Base-by-base conservation (phyloP, 2,329 filamentous ascomycete species). In the Penicillium sp. region DNA sequence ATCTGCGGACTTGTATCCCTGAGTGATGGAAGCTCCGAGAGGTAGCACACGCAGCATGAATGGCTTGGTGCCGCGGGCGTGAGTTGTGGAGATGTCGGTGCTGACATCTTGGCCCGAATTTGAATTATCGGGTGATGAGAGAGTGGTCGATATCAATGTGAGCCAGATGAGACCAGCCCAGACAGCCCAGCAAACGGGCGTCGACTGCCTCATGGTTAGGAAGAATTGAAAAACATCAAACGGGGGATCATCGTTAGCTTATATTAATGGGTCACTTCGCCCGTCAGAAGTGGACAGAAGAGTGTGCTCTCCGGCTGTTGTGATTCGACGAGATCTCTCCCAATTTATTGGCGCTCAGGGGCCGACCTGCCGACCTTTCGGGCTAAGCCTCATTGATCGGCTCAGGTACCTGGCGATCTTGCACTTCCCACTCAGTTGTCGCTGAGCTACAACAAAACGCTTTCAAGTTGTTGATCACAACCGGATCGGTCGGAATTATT, bases 11-110 rank as follows among this genome's bases (percentile, higher is more conserved):
- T 38, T 48, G 34, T 66, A 74, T 3, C 76, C 76, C 14, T 53
- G 58, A 0, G 72, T 75, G 41, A 75, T 74, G 2, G 71, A 75
- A 14, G 74, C 71, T 1, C 73, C 72, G 4, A 76, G 65, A 1
- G 73, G 69, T 42, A 64, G 41, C 11, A 64, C 22, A 3, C 55
- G 45, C 1, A 64, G 43, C 1, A 53, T 18, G 21, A 61, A 60
- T 11, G 53, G 58, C 7, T 52, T 51, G n/a, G 50, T 50, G 4
- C 48, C 45, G 16, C 50, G 50, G 1, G 45, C 10, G 2, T 48
- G 42, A 10, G 52, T 5, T 9, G 39, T 40, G 4, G 53, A 11
- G 13, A 36, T 29, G 8, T 38, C 13, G 9, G 21, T 38, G 13
- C 14, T 13, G 1, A 21, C 22, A 29, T 42, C 36, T 5, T 27